Base-by-base conservation (phyloP, 495 filamentous ascomycete genomes). In the Daldinia bambusicola region DNA sequence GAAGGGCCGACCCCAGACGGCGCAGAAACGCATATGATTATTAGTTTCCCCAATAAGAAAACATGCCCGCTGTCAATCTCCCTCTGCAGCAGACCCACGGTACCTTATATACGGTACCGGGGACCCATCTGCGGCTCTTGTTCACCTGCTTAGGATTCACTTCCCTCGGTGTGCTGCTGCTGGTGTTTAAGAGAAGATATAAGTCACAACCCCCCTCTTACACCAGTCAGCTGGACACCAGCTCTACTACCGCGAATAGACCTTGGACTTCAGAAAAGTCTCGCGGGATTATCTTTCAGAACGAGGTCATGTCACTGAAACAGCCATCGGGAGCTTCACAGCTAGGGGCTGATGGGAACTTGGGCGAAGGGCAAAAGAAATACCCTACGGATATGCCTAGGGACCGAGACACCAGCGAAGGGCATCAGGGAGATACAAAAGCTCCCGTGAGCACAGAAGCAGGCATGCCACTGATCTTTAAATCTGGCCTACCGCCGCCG, bases 11-110 rank as follows among this genome's bases (percentile, higher is more conserved):
- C 67, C 66, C 71, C 63, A 74, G 67, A 70, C 63, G 63, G 71
- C 71, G 59, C 70, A 73, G 70, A 55, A 58, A 41, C 67, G 61
- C 68, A 70, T 53, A 63, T 68, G 51, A 45, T 57, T 70, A 74
- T 59, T 70, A 71, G 64, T 76, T 74, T 63, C 72, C 70, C 58
- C 61, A 76, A 77, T 58, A 70, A 74, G 78, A 74, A 80, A 76
- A 57, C 55, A 84, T 84, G 82, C 82, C 82, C 69, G 75, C 75
- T 74, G 69, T 82, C 66, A 79, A 73, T 74, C 69, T 75, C 67
- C 71, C 75, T 63, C 66, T 77, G 37, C 76, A 76, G 69, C 72
- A 73, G 63, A 61, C 74, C 64, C 74, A 75, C 76, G 75, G 76
- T 66, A 74, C 71, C 57, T 69, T 74, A 72, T 70, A 76, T 65